These are phyloP conservation scores for Fusarium torreyae DNA, from an alignment of 2,329 filamentous ascomycete genomes.

Conservation along the genomic window DNA sequence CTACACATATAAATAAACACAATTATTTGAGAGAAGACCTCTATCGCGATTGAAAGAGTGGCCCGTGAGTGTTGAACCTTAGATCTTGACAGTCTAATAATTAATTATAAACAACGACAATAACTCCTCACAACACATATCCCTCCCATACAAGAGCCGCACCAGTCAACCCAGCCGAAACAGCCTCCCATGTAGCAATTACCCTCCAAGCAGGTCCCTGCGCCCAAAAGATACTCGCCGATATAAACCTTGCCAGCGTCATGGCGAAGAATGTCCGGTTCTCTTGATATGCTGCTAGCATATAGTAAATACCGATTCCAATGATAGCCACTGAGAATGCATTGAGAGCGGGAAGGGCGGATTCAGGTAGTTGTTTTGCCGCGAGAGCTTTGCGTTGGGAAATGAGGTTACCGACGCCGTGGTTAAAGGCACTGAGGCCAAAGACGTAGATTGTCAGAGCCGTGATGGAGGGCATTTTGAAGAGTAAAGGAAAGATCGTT, in stretches of 20 bases:
- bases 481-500: no score
- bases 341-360: conserved; percentile 34
- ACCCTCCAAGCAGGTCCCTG: conserved; percentile 30
- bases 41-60: no score
- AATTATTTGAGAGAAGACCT: no score
- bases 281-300: conserved; percentile 23
- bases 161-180: conserved; percentile 4
- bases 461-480: conserved; percentile 4
- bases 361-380: conserved; percentile 17
- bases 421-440: conserved; percentile 31
- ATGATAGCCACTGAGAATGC: conserved; percentile 35
- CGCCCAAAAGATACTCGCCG: conserved; percentile 22
- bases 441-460: conserved; percentile 31
- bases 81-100: not conserved
- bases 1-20: no score
- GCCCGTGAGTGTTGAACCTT: no score
- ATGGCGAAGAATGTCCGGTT: conserved; percentile 18
- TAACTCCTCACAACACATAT: not conserved
- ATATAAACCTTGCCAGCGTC: conserved; percentile 16
- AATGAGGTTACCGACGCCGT: conserved; percentile 32
- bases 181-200: conserved; percentile 24
- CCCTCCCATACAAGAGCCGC: not conserved
- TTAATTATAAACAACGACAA: not conserved
- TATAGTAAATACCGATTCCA: conserved; percentile 29
- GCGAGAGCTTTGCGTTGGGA: conserved; percentile 31